phyloP scores from a whole-genome alignment of 495 filamentous ascomycete genomes.

The Aspergillus nanangensis region DNA sequence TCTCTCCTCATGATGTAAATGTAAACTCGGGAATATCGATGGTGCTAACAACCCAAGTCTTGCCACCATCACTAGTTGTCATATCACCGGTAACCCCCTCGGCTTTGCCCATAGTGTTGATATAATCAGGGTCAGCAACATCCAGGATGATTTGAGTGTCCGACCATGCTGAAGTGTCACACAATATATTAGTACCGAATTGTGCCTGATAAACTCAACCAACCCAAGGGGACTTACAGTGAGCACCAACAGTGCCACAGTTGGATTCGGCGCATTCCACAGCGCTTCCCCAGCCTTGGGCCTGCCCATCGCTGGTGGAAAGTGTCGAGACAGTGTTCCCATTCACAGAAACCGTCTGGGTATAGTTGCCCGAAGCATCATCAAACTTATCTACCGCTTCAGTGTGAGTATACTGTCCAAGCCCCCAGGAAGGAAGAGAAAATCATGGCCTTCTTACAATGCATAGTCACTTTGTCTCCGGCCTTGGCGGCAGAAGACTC shows the following conservation, averaged over 20 bases:
- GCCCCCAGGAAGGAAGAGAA: background rate
- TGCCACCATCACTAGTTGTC: constrained; percentile 32
- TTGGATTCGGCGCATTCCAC: constrained; percentile 34
- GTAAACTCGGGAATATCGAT: constrained; percentile 31
- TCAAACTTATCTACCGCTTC: constrained; percentile 35
- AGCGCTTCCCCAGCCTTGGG: constrained; percentile 37
- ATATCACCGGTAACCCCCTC: constrained; percentile 31
- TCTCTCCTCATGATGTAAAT: no score
- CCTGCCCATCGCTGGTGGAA: constrained; percentile 28
- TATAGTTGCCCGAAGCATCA: constrained; percentile 31
- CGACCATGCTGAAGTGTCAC: constrained; percentile 24
- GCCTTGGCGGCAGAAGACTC: constrained; percentile 12
- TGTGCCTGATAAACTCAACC: background rate
- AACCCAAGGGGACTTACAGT: constrained; percentile 19
- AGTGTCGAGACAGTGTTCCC: constrained; percentile 31
- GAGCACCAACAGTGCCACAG: constrained; percentile 35
- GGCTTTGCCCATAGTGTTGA: constrained; percentile 24
- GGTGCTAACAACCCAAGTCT: constrained; percentile 34
- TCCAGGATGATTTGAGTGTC: constrained; percentile 34
- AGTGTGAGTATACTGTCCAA: background rate
- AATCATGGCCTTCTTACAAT: constrained; percentile 23
- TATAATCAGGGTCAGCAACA: constrained; percentile 33
- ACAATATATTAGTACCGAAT: constrained; percentile 1
- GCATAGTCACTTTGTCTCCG: constrained; percentile 25
- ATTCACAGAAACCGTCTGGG: constrained; percentile 35